Evolutionary conservation across 176 grass and related monocot genomes (phyloP), one percentile per base, ranked within the genome.

Genomic region (Raddia guianensis): DNA sequence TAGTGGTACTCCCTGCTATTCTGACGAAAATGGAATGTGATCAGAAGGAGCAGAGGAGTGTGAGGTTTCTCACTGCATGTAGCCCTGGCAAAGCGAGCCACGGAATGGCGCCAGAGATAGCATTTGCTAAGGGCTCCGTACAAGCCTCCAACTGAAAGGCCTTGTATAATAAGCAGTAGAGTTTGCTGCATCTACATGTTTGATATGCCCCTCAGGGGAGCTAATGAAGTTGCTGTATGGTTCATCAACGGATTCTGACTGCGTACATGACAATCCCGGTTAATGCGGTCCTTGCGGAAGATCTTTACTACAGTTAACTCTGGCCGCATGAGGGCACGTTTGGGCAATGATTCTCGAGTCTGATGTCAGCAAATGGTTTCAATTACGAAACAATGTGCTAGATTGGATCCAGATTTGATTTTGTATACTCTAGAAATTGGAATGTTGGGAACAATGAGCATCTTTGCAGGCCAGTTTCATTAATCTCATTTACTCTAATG

Each of bases 11-110:
- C 14, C 75, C 81, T 80, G 87, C 63, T 48, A 20, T 63, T 80
- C 21, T 80, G 76, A 75, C 16, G 69, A 80, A 18, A 75, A 63
- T 55, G 69, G 11, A 5, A 70, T 77, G 81, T 19, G 8, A 60
- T 77, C 78, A 59, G 37, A 32, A 81, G 54, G 6, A 54, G 71
- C 63, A 81, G 71, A 81, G 70, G 78, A 69, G 76, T 55, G 76
- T 79, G 85, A 0, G 82, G 68, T 67, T 84, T 32, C 77, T 84
- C 82, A 63, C 16, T 82, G 51, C 70, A 79, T 43, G 70, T 91
- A 74, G 62, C 67, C 19, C 72, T 67, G 60, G 84, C 78, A 49
- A 74, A 87, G 76, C 37, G 45, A 34, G 46, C 72, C 45, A 76
- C 47, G 37, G 65, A 21, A 47, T 37, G 37, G 56, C 56, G 44